phyloP scores from a whole-genome alignment of 1,284 basidiomycete species.

The Ganoderma boninense region DNA sequence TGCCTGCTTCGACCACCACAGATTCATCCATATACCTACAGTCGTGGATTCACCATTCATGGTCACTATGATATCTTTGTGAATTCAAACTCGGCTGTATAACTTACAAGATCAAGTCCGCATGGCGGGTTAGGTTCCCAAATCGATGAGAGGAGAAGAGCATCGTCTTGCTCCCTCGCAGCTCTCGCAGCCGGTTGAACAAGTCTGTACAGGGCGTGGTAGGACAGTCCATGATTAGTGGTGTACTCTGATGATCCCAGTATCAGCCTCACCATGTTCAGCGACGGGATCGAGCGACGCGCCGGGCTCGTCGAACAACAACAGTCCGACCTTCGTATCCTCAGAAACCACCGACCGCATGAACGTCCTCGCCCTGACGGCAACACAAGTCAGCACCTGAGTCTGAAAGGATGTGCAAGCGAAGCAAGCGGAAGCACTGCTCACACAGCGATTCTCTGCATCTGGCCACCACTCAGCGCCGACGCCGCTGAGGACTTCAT shows the following conservation, averaged over 20 bases:
- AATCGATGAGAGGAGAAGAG: slow-evolving; percentile 76
- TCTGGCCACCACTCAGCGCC: slow-evolving; percentile 75
- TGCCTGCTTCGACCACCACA: slow-evolving; percentile 55
- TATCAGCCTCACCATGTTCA: slow-evolving; percentile 61
- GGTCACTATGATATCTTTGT: background rate
- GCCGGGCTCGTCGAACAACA: slow-evolving; percentile 83
- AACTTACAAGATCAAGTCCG: slow-evolving; percentile 65
- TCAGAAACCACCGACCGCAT: slow-evolving; percentile 73
- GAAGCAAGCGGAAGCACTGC: slow-evolving; percentile 41
- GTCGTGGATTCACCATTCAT: background rate
- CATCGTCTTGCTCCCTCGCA: slow-evolving; percentile 66
- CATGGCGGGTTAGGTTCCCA: slow-evolving; percentile 69
- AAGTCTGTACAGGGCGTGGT: slow-evolving; percentile 51
- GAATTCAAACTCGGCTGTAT: slow-evolving; percentile 5
- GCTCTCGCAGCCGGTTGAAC: slow-evolving; percentile 60
- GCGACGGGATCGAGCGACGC: slow-evolving; percentile 77
- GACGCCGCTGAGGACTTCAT: slow-evolving; percentile 51
- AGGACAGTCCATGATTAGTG: background rate
- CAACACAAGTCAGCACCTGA: background rate
- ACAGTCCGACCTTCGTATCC: slow-evolving; percentile 59
- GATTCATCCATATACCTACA: slow-evolving; percentile 66
- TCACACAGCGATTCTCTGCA: slow-evolving; percentile 80
- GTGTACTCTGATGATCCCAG: background rate
- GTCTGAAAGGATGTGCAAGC: background rate
- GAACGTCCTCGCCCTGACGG: slow-evolving; percentile 71